Percentiles rank a stretch among this genome's conserved stretches.
Conservation (phyloP, 345 rosid species). For the Populus alba region DNA sequence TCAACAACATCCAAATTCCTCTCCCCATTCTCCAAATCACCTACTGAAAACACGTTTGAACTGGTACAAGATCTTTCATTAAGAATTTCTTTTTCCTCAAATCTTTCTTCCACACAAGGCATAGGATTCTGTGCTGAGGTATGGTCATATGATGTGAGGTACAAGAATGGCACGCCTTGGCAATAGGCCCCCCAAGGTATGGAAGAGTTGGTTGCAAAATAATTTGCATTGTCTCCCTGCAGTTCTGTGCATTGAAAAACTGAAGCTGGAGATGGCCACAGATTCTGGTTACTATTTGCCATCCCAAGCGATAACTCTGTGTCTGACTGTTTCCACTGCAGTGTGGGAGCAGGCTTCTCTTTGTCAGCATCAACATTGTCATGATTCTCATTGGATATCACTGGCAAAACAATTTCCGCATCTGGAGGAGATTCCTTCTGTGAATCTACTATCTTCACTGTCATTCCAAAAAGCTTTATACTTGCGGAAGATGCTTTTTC, state of each 20-base stretch:
- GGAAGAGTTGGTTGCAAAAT: constrained; percentile 12
- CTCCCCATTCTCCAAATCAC: constrained; percentile 34
- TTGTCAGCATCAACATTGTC: constrained; percentile 13
- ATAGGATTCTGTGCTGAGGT: background rate
- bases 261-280: constrained; percentile 1
- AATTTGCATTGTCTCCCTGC: constrained; percentile 5
- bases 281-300: background rate
- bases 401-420: constrained; percentile 4
- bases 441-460: constrained; percentile 43
- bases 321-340: constrained; percentile 24
- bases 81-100: constrained; percentile 27
- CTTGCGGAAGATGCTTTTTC: constrained; percentile 24
- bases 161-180: constrained; percentile 22
- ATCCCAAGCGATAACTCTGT: constrained; percentile 42
- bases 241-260: constrained; percentile 8
- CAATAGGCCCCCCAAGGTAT: constrained; percentile 17
- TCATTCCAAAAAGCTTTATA: constrained; percentile 68
- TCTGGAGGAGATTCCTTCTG: constrained; percentile 17
- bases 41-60: constrained; percentile 41
- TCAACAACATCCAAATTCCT: constrained; percentile 36
- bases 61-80: constrained; percentile 42
- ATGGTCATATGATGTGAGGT: constrained; percentile 16
- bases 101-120: constrained; percentile 1
- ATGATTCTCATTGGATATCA: constrained; percentile 5
- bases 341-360: constrained; percentile 9